Base-by-base conservation (phyloP, 306 rosid species). In the Bauhinia variegata region DNA sequence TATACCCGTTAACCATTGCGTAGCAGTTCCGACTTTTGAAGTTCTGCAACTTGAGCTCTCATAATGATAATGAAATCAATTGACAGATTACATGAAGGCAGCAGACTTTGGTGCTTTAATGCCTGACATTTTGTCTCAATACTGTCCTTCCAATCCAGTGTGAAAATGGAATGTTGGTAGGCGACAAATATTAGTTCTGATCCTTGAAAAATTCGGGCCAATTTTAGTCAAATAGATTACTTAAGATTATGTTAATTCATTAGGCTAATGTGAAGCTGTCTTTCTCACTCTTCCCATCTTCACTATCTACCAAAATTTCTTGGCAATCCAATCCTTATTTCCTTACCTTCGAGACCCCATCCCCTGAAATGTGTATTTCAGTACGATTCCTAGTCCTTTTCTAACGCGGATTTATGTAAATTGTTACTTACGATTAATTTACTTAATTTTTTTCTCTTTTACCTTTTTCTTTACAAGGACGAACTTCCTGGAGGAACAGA, bases 401-500 rank as follows among this genome's bases (percentile, higher is more conserved):
- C 57, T 14, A 23, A 30, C 60, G 51, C 31, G 17, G 52, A 67
- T 73, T 72, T 42, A 47, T 54, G 67, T 39, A 71, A 43, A 44
- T 13, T 41, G 16, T 44, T 44, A 43, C 48, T 59, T 41, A 16
- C 15, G 33, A 58, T 43, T 57, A 64, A 39, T 71, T 15, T 16
- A 31, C 42, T 67, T 53, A 14, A 52, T 15, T 70, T 50, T 16
- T 53, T 18, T 23, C 59, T 75, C 61, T 56, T 48, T 64, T 15
- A 18, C 34, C 43, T 46, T 63, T 83, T 70, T 32, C 42, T 64
- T 62, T 41, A 55, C 8, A 43, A 92, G 99, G 96, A 86, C 38
- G 82, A 85, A 61, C 78, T 90, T 79, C 92, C 95, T 0, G 99
- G 95, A 70, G 80, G 71, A 68, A 78, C 85, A 31, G 89, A 80